phyloP scores from a whole-genome alignment of 1,284 basidiomycete species.

The Rhizopogon parksii region DNA sequence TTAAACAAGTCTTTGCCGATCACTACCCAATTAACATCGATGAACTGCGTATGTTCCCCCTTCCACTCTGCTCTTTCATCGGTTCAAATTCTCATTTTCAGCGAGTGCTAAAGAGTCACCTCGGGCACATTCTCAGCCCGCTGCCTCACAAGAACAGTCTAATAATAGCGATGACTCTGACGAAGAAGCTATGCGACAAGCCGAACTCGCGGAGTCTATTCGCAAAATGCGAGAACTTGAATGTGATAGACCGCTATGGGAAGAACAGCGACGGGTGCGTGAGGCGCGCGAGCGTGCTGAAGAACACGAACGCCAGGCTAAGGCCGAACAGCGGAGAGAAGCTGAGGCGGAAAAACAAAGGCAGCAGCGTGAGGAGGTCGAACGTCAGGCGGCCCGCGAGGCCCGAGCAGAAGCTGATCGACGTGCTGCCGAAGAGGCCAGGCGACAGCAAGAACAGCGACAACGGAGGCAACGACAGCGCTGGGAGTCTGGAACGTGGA shows the following conservation, averaged over 20 bases:
- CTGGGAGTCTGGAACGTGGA: slow-evolving; percentile 56
- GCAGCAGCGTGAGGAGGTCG: slow-evolving; percentile 28
- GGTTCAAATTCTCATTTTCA: neutral
- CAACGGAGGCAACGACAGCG: slow-evolving; percentile 37
- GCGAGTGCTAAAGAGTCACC: neutral
- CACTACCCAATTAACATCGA: neutral
- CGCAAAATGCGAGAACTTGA: slow-evolving; percentile 66
- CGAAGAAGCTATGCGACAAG: slow-evolving; percentile 34
- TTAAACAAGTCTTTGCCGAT: slow-evolving; percentile 1
- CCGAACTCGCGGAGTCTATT: slow-evolving; percentile 56
- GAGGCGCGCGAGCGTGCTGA: slow-evolving; percentile 40
- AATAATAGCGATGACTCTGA: slow-evolving; percentile 12
- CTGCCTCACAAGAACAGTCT: slow-evolving; percentile 5
- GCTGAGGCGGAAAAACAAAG: slow-evolving; percentile 30
- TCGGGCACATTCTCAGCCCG: neutral
- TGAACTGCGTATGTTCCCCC: neutral
- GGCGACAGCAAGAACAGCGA: slow-evolving; percentile 34
- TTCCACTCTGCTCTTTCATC: neutral
- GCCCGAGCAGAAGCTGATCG: slow-evolving; percentile 24
- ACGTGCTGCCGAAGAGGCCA: slow-evolving; percentile 29
- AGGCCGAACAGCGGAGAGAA: slow-evolving; percentile 31
- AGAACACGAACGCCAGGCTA: slow-evolving; percentile 32
- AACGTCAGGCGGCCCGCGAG: slow-evolving; percentile 24
- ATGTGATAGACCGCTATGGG: slow-evolving; percentile 56
- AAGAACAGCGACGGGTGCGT: slow-evolving; percentile 43